Percentiles rank a stretch among this genome's conserved stretches.
Conservation (phyloP, 495 filamentous ascomycete genomes). For the Hyphodiscus hymeniophilus region DNA sequence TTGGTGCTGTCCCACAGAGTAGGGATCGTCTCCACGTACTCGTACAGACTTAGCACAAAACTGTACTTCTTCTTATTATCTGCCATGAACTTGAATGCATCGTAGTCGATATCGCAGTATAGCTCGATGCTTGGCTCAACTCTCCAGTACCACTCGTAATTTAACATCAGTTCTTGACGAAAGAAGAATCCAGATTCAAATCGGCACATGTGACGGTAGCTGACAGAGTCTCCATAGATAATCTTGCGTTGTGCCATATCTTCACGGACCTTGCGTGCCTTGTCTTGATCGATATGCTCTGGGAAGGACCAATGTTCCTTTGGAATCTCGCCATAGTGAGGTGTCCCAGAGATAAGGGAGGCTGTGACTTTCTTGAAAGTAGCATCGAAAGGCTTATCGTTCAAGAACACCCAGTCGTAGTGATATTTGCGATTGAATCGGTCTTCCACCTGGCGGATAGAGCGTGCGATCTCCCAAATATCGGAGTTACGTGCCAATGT, state of each 20-base stretch:
- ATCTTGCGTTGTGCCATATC: conserved; percentile 80
- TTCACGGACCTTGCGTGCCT: conserved; percentile 68
- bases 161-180: conserved; percentile 68
- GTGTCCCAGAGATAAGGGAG: conserved; percentile 80
- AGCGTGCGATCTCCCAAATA: conserved; percentile 91
- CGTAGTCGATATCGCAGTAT: conserved; percentile 76
- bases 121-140: conserved; percentile 86
- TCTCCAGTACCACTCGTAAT: conserved; percentile 91
- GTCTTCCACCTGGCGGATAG: conserved; percentile 92
- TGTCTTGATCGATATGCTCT: conserved; percentile 77
- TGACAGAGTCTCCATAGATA: conserved; percentile 90
- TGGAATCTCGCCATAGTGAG: conserved; percentile 79
- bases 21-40: conserved; percentile 93
- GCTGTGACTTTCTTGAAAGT: conserved; percentile 88
- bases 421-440: conserved; percentile 93
- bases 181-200: conserved; percentile 95
- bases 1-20: conserved; percentile 91
- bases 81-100: conserved; percentile 81
- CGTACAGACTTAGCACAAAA: conserved; percentile 83
- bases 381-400: conserved; percentile 87
- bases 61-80: conserved; percentile 88
- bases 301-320: conserved; percentile 89
- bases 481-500: conserved; percentile 89
- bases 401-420: conserved; percentile 99
- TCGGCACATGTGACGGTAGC: conserved; percentile 90